Evolutionary conservation across 192 early-diverging fungal genomes (phyloP), one percentile per base, ranked within the genome.

Genomic region (Coemansia sp.): DNA sequence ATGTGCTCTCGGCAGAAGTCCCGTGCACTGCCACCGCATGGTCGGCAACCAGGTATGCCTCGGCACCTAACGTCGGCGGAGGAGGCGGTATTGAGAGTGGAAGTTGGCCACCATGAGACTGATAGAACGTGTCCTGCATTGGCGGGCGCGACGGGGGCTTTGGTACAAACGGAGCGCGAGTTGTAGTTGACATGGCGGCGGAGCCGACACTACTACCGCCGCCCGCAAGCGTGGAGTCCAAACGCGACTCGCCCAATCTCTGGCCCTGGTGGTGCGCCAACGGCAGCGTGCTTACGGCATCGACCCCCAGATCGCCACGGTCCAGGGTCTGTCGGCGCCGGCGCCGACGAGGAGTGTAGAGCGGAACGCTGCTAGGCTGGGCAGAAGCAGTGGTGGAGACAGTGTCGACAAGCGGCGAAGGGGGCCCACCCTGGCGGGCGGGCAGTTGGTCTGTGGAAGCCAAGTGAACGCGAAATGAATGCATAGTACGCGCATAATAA

Each of bases 391-490:
- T 34, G 13, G 47, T 18, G 16, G 76, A 41, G 5, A 8, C 34
- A 16, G 65, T n/a, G 24, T 42, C 52, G 11, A 34, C 16, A 12
- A 64, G 40, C 31, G 69, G 29, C 2, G 69, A 40, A 10, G 73
- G 12, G 44, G 63, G 68, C 49, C 47, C 51, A 69, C 57, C 68
- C 18, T 36, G 57, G 27, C 64, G 74, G 42, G 61, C 38, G 13
- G 68, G 47, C 31, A 54, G 69, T 72, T 68, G 75, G 66, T 77
- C 70, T 27, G 80, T 72, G n/a, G 80, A 71, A 67, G 80, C 80
- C 66, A 82, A 64, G 63, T 82, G 80, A 59, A 82, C 76, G 69
- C 80, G 80, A 73, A 82, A 82, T 40, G 80, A 75, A 71, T 71
- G 80, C 80, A 82, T 82, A 55, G 69, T 82, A 42, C 55, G 73